Evolutionary conservation across 2,329 filamentous ascomycete species (phyloP).

Genomic region (Ophiostoma ulmi): DNA sequence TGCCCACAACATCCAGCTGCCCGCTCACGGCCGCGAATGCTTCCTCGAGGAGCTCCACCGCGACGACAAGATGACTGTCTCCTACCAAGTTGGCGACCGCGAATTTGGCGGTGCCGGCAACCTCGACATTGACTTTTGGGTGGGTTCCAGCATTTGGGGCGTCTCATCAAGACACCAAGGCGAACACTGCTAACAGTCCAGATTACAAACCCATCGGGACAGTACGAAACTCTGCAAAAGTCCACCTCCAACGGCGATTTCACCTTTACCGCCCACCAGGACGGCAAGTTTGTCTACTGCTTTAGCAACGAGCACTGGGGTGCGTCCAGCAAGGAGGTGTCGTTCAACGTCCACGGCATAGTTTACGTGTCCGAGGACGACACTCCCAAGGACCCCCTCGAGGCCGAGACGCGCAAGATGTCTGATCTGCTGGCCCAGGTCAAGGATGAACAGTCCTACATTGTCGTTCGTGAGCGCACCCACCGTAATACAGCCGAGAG

Average conservation of each 20-base stretch:
- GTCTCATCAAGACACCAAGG: background rate
- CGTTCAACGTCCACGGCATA: conserved; percentile 97
- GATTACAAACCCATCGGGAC: conserved; percentile 73
- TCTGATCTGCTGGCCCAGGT: conserved; percentile 84
- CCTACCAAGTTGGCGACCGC: conserved; percentile 94
- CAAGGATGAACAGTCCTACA: conserved; percentile 97
- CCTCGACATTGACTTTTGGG: conserved; percentile 96
- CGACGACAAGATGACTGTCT: conserved; percentile 97
- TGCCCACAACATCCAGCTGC: conserved; percentile 94
- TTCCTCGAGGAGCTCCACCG: conserved; percentile 90
- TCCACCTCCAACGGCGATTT: conserved; percentile 85
- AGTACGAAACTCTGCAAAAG: conserved; percentile 75
- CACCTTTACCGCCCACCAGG: conserved; percentile 76
- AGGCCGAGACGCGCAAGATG: conserved; percentile 80
- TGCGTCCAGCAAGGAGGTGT: conserved; percentile 93
- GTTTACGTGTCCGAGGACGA: conserved; percentile 93
- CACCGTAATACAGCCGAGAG: conserved; percentile 98
- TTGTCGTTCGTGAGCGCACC: conserved; percentile 87
- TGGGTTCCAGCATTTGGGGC: conserved; percentile 42
- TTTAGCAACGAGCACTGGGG: conserved; percentile 99
- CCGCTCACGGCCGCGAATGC: conserved; percentile 90
- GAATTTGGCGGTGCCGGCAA: conserved; percentile 95
- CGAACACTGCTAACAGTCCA: conserved; percentile 32
- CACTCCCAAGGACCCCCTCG: conserved; percentile 77
- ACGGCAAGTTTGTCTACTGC: conserved; percentile 93